phyloP scores from a whole-genome alignment of 1,139 yeast species.

The Insectozyma bohioensis region DNA sequence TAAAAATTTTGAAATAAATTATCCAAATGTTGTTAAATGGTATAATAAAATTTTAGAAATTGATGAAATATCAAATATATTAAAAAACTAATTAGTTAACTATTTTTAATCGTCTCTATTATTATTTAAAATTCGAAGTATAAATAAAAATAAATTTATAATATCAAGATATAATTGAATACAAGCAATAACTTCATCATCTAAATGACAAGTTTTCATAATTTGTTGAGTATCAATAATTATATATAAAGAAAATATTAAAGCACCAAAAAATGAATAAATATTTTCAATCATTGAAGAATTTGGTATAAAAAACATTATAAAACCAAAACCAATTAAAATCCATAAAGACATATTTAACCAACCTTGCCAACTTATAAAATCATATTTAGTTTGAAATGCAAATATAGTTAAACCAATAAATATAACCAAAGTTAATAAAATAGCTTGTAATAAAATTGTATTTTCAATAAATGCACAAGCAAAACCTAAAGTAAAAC shows the following conservation, averaged over 20 bases:
- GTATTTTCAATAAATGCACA: slow-evolving; percentile 65
- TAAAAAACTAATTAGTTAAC: background rate
- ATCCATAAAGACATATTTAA: slow-evolving; percentile 64
- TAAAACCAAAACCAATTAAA: slow-evolving; percentile 70
- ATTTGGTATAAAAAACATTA: slow-evolving; percentile 67
- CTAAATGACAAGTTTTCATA: slow-evolving; percentile 78
- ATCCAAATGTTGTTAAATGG: slow-evolving; percentile 11
- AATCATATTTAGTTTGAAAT: slow-evolving; percentile 79
- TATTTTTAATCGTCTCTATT: slow-evolving; percentile 16
- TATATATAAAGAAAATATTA: slow-evolving; percentile 70
- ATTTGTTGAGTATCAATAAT: slow-evolving; percentile 81
- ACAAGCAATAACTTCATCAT: slow-evolving; percentile 81
- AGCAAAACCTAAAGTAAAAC: slow-evolving; percentile 69
- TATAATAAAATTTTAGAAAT: slow-evolving; percentile 7
- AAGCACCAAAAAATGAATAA: slow-evolving; percentile 73
- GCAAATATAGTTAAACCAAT: slow-evolving; percentile 77
- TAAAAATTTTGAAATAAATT: slow-evolving; percentile 7
- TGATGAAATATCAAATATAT: slow-evolving; percentile 8
- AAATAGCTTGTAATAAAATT: slow-evolving; percentile 68
- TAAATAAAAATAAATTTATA: slow-evolving; percentile 74
- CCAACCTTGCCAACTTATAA: slow-evolving; percentile 69
- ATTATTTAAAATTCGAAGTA: slow-evolving; percentile 65
- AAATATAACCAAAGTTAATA: slow-evolving; percentile 68
- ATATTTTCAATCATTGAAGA: slow-evolving; percentile 22
- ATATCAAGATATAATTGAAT: slow-evolving; percentile 78